phyloP scores from a whole-genome alignment of 2,329 filamentous ascomycete species.

The Neonectria neomacrospora region DNA sequence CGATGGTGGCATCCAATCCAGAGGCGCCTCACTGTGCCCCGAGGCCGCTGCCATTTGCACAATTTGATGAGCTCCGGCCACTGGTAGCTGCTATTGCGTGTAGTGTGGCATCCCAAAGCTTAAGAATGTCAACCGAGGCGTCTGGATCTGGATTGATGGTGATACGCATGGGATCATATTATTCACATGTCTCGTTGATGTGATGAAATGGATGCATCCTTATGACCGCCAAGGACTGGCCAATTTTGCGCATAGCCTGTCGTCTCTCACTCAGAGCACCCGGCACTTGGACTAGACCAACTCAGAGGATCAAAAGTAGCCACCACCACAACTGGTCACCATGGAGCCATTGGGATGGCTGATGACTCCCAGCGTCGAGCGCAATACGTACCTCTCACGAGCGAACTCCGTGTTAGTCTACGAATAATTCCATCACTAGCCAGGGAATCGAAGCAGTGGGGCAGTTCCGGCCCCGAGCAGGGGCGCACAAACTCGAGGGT shows the following conservation, averaged over 20 bases:
- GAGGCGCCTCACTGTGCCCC: constrained; percentile 23
- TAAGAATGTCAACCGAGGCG: constrained; percentile 12
- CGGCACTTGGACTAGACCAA: not conserved
- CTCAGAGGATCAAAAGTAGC: not conserved
- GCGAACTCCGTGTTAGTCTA: not conserved
- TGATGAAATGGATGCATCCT: constrained; percentile 2
- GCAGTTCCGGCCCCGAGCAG: constrained; percentile 1
- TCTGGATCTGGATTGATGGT: constrained; percentile 6
- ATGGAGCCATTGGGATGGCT: not conserved
- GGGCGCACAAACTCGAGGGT: not conserved
- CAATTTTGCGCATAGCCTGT: constrained; percentile 21
- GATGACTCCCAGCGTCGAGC: not conserved
- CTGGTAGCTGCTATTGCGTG: not conserved
- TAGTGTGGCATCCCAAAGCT: constrained; percentile 16
- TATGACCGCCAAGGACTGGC: constrained; percentile 10
- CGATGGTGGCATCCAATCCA: constrained; percentile 37
- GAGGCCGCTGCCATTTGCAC: constrained; percentile 22
- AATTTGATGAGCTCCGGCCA: constrained; percentile 1
- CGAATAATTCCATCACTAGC: not conserved
- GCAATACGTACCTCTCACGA: not conserved
- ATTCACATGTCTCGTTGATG: not conserved
- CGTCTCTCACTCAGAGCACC: constrained; percentile 16
- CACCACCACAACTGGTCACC: constrained; percentile 3
- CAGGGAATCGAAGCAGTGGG: not conserved
- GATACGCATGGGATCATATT: constrained; percentile 8